Evolutionary conservation across 441 rosid species (phyloP).

Genomic region (Populus hybrid): DNA sequence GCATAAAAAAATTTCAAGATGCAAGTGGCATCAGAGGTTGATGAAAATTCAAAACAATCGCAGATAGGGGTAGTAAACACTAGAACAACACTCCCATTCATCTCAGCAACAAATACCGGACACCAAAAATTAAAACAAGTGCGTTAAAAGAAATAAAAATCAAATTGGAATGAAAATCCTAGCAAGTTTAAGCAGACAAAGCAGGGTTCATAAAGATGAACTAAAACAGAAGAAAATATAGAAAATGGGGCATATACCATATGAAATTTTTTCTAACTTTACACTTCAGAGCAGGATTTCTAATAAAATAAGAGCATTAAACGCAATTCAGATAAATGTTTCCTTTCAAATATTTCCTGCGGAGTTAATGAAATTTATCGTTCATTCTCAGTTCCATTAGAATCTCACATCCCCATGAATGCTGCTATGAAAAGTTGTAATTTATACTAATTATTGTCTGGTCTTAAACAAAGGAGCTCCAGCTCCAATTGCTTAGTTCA

Average conservation of each 20-base stretch:
- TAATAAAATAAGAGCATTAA: not conserved
- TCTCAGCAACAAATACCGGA: not conserved
- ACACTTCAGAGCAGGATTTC: not conserved
- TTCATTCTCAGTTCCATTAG: not conserved
- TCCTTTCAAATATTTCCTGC: not conserved
- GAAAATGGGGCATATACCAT: not conserved
- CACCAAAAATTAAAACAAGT: not conserved
- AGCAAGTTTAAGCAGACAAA: not conserved
- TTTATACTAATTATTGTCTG: not conserved
- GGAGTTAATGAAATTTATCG: not conserved
- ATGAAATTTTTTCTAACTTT: not conserved
- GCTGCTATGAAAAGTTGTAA: not conserved
- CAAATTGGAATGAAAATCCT: not conserved
- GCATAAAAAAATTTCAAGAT: not conserved
- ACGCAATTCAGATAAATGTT: not conserved
- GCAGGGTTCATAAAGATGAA: not conserved
- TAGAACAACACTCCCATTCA: not conserved
- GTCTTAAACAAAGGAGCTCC: not conserved
- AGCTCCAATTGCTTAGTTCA: not conserved
- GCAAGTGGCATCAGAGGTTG: not conserved
- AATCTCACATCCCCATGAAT: not conserved
- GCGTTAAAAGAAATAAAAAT: not conserved
- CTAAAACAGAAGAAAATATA: not conserved
- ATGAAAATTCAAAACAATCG: not conserved
- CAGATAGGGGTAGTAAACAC: not conserved